Evolutionary conservation across 768 basidiomycete genomes (phyloP).

Genomic region (Pleurotus ostreatus): DNA sequence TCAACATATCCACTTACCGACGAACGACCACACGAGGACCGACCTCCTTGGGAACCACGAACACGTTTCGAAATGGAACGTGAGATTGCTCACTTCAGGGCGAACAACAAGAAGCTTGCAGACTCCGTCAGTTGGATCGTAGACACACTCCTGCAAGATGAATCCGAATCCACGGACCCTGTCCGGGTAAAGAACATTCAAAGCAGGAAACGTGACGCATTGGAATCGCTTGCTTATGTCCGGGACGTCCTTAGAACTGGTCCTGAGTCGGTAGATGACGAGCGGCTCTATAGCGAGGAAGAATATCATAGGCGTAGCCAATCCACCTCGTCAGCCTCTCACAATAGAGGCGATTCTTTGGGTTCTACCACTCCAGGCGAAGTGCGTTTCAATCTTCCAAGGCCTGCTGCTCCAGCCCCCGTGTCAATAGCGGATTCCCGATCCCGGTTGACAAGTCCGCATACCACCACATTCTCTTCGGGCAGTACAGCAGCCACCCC

Average conservation of each 20-base stretch:
- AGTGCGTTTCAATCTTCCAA: constrained; percentile 20
- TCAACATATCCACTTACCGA: constrained; percentile 51
- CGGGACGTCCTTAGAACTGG: constrained; percentile 65
- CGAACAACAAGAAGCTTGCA: constrained; percentile 61
- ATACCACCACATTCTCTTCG: constrained; percentile 1
- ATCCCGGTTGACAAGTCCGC: constrained; percentile 19
- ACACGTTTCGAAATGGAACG: constrained; percentile 69
- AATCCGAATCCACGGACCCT: constrained; percentile 35
- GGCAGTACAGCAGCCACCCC: no score
- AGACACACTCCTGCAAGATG: constrained; percentile 61
- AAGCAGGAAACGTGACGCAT: constrained; percentile 53
- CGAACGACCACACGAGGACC: constrained; percentile 53
- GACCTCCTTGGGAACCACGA: constrained; percentile 66
- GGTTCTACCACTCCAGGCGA: neutral
- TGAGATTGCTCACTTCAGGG: constrained; percentile 50
- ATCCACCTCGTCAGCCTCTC: constrained; percentile 7
- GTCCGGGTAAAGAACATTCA: constrained; percentile 26
- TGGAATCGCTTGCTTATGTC: constrained; percentile 76
- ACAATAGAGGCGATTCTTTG: neutral
- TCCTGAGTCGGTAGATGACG: constrained; percentile 55
- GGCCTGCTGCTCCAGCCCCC: constrained; percentile 28
- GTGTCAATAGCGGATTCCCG: constrained; percentile 36
- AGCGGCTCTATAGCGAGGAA: constrained; percentile 57
- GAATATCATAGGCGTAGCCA: constrained; percentile 21
- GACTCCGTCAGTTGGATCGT: constrained; percentile 73